Conservation (phyloP, 2,329 filamentous ascomycete species). For the Trichoderma sp. region DNA sequence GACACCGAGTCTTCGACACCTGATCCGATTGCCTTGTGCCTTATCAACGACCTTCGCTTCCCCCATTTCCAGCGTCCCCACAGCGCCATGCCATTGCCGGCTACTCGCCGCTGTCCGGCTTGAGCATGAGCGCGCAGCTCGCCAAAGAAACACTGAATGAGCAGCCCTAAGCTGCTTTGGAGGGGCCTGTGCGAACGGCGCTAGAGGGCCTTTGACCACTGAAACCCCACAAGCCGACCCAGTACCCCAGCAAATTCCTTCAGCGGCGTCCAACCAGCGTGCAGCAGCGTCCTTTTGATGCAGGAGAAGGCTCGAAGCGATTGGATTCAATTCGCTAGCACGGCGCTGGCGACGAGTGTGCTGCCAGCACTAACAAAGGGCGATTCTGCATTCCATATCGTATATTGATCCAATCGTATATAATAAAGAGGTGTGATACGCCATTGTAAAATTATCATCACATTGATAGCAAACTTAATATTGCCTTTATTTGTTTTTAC, state of each 20-base stretch:
- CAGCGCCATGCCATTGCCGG: conserved; percentile 12
- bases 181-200: neutral
- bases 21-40: conserved; percentile 15
- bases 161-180: neutral
- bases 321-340: neutral
- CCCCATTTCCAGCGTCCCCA: conserved; percentile 8
- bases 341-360: neutral
- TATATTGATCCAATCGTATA: neutral
- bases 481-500: neutral
- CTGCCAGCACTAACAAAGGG: neutral
- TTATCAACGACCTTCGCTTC: conserved; percentile 1
- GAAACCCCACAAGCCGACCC: conserved; percentile 4
- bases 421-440: neutral
- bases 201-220: neutral
- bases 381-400: neutral
- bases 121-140: conserved; percentile 15
- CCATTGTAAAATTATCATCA: neutral
- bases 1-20: neutral
- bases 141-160: neutral
- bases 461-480: neutral
- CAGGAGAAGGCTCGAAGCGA: neutral
- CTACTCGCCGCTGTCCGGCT: conserved; percentile 15
- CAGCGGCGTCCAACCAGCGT: conserved; percentile 1
- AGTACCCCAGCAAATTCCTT: conserved; percentile 12
- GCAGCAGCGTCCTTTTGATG: neutral